Evolutionary conservation across 1,284 basidiomycete species (phyloP), one percentile per base, ranked within the genome.

Genomic region (Tilletia indica): DNA sequence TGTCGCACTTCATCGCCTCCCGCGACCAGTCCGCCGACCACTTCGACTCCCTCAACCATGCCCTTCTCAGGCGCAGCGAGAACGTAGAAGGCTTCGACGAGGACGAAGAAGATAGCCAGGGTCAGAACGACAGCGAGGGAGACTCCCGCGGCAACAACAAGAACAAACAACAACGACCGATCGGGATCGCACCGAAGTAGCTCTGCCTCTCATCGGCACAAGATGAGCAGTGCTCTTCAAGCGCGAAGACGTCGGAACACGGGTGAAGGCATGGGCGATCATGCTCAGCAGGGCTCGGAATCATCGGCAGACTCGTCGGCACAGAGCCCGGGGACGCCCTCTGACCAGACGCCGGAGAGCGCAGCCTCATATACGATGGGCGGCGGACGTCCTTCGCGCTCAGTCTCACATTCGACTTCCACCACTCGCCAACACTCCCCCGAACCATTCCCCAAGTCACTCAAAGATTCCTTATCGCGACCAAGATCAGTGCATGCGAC

Each of bases 1-100:
- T 83, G 82, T 80, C 82, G 47, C 82, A 81, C 66, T 83, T 83
- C 58, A 78, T 83, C 36, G 82, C 81, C 25, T 72, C 75, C 39
- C 51, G 51, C 51, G 51, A 54, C 21, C 75, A 75, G 34, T 74
- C 74, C 36, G 77, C 78, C 2, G 73, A 78, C 8, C 78, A 81
- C 73, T 83, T 78, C 70, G 80, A 78, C 56, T 74, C 78, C 42
- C 70, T 83, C 9, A 74, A 80, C 71, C 73, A 77, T 47, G 79
- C 82, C 72, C 76, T 83, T 47, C 73, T 82, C 42, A 75, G 74
- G 11, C 70, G 74, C 42, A 48, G 63, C 39, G 72, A 68, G 12
- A 31, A 73, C 58, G 68, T 68, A 5, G 67, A 66, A 16, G 74
- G 16, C 16, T 16, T 19, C 16, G 34, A 73, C 39, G 61, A 71